phyloP scores from a whole-genome alignment of 202 grass and related monocot species.

The Bolboschoenoplectus hybrid region DNA sequence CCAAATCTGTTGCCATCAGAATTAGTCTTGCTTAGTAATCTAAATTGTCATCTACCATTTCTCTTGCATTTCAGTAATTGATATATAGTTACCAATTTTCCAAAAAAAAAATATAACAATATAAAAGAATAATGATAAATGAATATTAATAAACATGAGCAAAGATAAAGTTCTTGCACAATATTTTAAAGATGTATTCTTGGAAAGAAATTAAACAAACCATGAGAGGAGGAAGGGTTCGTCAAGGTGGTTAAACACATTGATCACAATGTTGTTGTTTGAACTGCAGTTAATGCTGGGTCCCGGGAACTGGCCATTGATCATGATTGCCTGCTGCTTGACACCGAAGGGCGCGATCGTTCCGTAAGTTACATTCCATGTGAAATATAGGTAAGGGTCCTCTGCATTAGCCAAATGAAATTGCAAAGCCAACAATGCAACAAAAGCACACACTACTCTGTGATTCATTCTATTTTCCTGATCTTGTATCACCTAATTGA shows the following conservation, averaged over 20 bases:
- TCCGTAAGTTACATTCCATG: conserved; percentile 85
- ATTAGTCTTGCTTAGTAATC: too few species aligned
- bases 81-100: neutral
- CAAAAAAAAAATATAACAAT: neutral
- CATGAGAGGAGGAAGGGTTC: conserved; percentile 79
- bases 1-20: neutral
- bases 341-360: conserved; percentile 54
- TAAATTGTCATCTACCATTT: neutral
- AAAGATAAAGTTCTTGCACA: neutral
- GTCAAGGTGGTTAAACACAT: conserved; percentile 82
- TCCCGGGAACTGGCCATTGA: conserved; percentile 71
- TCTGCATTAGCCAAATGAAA: conserved; percentile 49
- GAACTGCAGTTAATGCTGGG: conserved; percentile 86
- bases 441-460: conserved; percentile 28
- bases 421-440: conserved; percentile 21
- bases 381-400: conserved; percentile 84
- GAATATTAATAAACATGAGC: neutral
- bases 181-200: neutral
- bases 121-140: neutral
- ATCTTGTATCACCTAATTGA: neutral
- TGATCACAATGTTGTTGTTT: conserved; percentile 93
- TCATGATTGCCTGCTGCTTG: conserved; percentile 69
- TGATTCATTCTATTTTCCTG: conserved; percentile 32
- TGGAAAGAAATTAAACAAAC: conserved; percentile 34
- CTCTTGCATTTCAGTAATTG: neutral